Evolutionary conservation across 371 early-diverging fungal species (phyloP).

Genomic region (Mucor plumbeus): DNA sequence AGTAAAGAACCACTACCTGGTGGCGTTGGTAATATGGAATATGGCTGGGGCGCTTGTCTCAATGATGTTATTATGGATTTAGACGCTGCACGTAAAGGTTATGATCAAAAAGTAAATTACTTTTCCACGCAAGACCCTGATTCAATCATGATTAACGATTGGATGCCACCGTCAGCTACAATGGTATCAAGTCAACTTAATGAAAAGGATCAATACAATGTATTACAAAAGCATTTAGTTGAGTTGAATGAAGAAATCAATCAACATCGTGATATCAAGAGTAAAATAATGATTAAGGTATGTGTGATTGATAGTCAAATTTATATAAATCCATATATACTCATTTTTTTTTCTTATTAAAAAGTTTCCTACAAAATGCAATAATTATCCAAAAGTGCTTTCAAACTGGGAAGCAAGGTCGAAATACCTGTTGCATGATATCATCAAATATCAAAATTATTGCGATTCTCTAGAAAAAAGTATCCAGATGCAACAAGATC

Average conservation of each 20-base stretch:
- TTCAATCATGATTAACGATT: slow-evolving; percentile 39
- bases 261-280: slow-evolving; percentile 47
- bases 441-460: slow-evolving; percentile 86
- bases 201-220: slow-evolving; percentile 41
- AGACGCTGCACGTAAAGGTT: slow-evolving; percentile 23
- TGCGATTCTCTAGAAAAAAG: slow-evolving; percentile 71
- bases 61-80: slow-evolving; percentile 44
- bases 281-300: slow-evolving; percentile 48
- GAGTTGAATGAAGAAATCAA: slow-evolving; percentile 47
- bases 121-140: slow-evolving; percentile 34
- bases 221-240: slow-evolving; percentile 39
- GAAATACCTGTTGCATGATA: slow-evolving; percentile 80
- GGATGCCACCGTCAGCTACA: slow-evolving; percentile 50
- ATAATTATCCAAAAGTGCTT: slow-evolving; percentile 66
- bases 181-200: slow-evolving; percentile 41
- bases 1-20: slow-evolving; percentile 89
- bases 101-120: slow-evolving; percentile 11
- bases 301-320: neutral
- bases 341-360: neutral
- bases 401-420: slow-evolving; percentile 86
- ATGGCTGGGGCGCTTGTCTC: slow-evolving; percentile 85
- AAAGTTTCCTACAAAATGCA: slow-evolving; percentile 60
- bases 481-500: slow-evolving; percentile 19
- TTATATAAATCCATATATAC: neutral
- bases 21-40: slow-evolving; percentile 86